Evolutionary conservation across 352 stramenopile species (phyloP), one percentile per base, ranked within the genome.

Genomic region (Phytophthora vignae): DNA sequence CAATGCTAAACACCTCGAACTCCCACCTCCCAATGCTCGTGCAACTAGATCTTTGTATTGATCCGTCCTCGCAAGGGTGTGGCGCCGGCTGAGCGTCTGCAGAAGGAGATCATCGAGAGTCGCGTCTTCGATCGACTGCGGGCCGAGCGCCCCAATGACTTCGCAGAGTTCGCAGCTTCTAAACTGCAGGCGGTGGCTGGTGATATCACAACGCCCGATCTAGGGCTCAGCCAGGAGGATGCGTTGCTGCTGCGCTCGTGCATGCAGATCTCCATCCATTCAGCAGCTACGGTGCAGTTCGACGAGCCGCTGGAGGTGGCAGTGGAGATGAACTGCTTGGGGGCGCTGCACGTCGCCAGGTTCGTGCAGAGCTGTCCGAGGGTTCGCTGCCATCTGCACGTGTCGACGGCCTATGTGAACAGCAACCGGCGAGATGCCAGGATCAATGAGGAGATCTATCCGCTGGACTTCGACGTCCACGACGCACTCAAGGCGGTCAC

Each of bases 351-450:
- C 67, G 78, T 84, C 42, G 69, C 93, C 4, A 78, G 76, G 19
- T 92, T 96, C 60, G 76, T 90, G 12, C 72, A 90, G 50, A 79
- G 69, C 19, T 94, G 85, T 63, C 63, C 77, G 12, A 65, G 31
- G 9, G 63, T 92, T 40, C 69, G 78, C 17, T 88, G 84, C 57
- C 88, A 95, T 59, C 72, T 96, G 22, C 90, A 97, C 67, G 74
- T 97, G 22, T 96, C 88, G 4, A 96, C 90, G 0, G 88, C 90
- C 0, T 97, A 96, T 69, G 88, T 95, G 29, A 96, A 95, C 52
- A 92, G 86, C 72, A 96, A 97, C 75, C 77, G 87, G 42, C 79
- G 82, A 11, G 87, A 85, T 66, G 53, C 81, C 42, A 69, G 64
- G 38, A 79, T 95, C 48, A 70, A 71, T 4, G 87, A 95, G 57